Evolutionary conservation across 1,284 basidiomycete genomes (phyloP).

Genomic region (Golubevia pallescens): DNA sequence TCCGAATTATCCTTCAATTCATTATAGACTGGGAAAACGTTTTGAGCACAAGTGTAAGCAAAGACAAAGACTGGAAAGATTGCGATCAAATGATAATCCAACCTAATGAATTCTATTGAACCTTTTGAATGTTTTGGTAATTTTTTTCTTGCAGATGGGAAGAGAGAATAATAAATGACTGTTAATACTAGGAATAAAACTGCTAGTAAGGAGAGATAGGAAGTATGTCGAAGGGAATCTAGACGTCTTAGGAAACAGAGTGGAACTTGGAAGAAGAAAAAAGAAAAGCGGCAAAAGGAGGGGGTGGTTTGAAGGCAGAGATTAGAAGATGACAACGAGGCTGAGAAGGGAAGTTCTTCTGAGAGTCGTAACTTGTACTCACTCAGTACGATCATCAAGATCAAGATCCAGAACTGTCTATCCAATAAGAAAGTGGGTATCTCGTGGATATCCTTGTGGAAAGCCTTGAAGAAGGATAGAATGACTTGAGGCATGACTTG

Average conservation of each 20-base stretch:
- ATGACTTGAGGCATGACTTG: constrained; percentile 90
- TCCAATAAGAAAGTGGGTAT: constrained; percentile 68
- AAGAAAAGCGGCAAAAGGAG: neutral
- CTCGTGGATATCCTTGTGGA: constrained; percentile 26
- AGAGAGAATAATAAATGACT: constrained; percentile 45
- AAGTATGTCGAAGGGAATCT: constrained; percentile 75
- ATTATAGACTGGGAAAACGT: constrained; percentile 82
- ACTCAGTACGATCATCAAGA: constrained; percentile 78
- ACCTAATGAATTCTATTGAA: neutral
- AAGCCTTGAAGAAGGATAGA: constrained; percentile 70
- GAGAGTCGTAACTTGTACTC: constrained; percentile 4
- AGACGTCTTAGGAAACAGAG: constrained; percentile 81
- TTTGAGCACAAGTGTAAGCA: constrained; percentile 26
- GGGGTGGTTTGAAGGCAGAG: too few species aligned
- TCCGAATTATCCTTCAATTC: constrained; percentile 85
- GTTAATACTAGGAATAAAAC: constrained; percentile 68
- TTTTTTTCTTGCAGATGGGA: constrained; percentile 20
- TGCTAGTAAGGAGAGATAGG: constrained; percentile 84
- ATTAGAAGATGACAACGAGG: neutral
- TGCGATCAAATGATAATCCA: neutral
- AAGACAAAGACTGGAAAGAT: constrained; percentile 65
- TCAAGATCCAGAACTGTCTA: constrained; percentile 80
- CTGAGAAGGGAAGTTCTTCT: neutral
- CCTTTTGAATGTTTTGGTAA: constrained; percentile 23
- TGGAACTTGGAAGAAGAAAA: constrained; percentile 68